Base-by-base conservation (phyloP, 371 early-diverging fungal genomes). In the Mucor racemosus region DNA sequence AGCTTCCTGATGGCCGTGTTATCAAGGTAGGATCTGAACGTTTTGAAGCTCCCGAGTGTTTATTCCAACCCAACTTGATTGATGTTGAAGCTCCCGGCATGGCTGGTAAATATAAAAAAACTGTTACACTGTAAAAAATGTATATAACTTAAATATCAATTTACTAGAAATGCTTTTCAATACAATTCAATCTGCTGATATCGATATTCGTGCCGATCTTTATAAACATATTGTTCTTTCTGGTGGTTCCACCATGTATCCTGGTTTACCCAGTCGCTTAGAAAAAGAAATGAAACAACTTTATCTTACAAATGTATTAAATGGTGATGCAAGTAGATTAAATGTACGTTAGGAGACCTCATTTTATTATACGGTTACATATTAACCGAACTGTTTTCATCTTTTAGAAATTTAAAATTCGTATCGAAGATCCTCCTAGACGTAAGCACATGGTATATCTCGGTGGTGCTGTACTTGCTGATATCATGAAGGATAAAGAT, bases 221-320 rank as follows among this genome's bases (percentile, higher is more conserved):
- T 98, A 96, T 88, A 95, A 94, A 74, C 95, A 97, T 69, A 95
- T 99, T 76, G 95, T 99, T 33, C 85, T 99, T 17, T 97, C 98
- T 56, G 99, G 99, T 65, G 99, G 99, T 31, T 92, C 97, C 3
- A 94, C 98, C 65, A 97, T 99, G 98, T 98, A 97, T 77, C 96
- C 98, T 15, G 99, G 99, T 64, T 85, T 98, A 53, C 97, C 98
- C 36, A 90, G 90, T 76, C 93, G 99, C 50, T 84, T 99, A 50
- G 98, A 97, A 79, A 97, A 97, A 87, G 99, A 99, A 81, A 81
- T 98, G 72, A 98, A 97, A 77, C 96, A 97, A 81, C 82, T 98
- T 48, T 99, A 98, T 76, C 84, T 98, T 62, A 87, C 90, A 41
- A 87, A 90, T 50, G 95, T 95, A 15, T 88, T 97, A 59, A 85